Evolutionary conservation across 441 rosid species (phyloP).

Genomic region (Gossypium davidsonii): DNA sequence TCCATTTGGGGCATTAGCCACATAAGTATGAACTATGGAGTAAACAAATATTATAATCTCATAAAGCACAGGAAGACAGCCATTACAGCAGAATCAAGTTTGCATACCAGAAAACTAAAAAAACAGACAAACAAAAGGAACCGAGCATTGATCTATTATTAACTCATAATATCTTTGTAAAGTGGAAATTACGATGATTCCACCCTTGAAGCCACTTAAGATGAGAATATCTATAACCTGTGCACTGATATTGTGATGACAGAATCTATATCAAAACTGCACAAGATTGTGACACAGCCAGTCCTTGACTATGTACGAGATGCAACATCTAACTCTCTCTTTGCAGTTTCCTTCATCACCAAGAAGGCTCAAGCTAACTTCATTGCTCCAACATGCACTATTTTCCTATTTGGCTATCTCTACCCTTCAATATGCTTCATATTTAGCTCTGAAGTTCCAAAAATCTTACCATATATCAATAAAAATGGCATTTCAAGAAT

Average conservation of each 20-base stretch:
- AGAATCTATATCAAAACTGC: not conserved
- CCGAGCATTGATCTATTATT: not conserved
- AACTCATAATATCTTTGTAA: not conserved
- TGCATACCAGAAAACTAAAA: not conserved
- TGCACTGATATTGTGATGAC: not conserved
- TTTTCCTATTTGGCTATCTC: not conserved
- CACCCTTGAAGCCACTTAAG: not conserved
- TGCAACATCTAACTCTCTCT: not conserved
- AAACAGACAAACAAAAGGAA: not conserved
- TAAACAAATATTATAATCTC: not conserved
- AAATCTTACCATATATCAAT: not conserved
- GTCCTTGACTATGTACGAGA: conserved; percentile 2
- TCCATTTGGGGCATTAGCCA: not conserved
- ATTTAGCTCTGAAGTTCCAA: not conserved
- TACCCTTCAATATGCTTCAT: not conserved
- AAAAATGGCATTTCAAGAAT: not conserved
- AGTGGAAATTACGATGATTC: not conserved
- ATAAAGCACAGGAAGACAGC: not conserved
- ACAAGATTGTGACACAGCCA: not conserved
- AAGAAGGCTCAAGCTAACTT: not conserved
- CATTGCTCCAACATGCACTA: not conserved
- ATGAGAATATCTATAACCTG: not conserved
- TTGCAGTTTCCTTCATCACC: not conserved
- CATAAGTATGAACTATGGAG: not conserved
- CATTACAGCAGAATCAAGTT: not conserved